Evolutionary conservation across 208 protist genomes (phyloP), one percentile per base, ranked within the genome.

Genomic region (Trypanosoma scelopori): DNA sequence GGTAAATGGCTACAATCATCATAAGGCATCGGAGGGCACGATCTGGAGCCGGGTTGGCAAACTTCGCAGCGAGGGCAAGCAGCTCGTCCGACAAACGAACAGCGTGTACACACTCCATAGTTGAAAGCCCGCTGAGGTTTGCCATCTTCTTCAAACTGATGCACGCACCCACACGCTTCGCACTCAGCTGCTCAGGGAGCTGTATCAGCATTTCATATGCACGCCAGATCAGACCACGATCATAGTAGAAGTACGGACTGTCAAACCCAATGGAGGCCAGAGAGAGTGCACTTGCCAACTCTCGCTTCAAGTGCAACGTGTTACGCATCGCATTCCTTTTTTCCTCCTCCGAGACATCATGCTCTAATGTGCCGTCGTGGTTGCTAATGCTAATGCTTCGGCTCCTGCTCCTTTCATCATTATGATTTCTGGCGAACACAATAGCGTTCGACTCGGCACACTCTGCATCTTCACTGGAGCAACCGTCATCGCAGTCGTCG

Each of bases 51-150:
- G 43, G 27, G 42, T 50, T 20, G 1, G 67, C 5, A 48, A 51
- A 66, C 13, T 35, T 47, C 30, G 43, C 9, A 32, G 67, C 59
- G 3, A 73, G 27, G 9, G 45, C 9, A 48, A 73, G 59, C 3
- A 73, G 39, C 22, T 73, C 60, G 47, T 73, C 59, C 23, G 25
- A 62, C 7, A 74, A 25, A 30, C 43, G 35, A 20, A 47, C 59
- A 35, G 41, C 50, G 25, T 5, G 41, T 15, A 0, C 5, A 28
- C 25, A 20, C n/a, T 73, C 67, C n/a, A 66, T 67, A 4, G 32
- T 7, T n/a, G 46, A 37, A 16, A 56, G 25, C 3, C 43, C 42
- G 46, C 55, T 41, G 11, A 61, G n/a, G 12, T 28, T 11, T 3
- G 47, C 30, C 12, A 55, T 37, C 16, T 46, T 53, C 15, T 62